These are phyloP conservation scores for Xylaria multiplex DNA, from an alignment of 2,329 filamentous ascomycete species.

Conservation along the genomic window DNA sequence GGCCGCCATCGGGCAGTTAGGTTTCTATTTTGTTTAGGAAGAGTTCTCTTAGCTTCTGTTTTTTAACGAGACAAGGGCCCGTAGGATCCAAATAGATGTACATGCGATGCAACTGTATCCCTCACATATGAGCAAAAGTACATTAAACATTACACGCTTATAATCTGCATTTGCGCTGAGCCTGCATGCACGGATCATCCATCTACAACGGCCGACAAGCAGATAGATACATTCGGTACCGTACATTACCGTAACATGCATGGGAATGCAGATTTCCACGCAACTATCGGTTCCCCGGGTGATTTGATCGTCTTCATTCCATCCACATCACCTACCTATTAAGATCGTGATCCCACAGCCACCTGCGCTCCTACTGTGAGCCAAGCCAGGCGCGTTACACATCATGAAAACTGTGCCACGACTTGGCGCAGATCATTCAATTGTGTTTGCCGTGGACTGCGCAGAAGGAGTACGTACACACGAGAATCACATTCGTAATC, in stretches of 20 bases:
- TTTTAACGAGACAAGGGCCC: background rate
- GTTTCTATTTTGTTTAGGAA: conserved; percentile 11
- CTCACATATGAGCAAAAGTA: background rate
- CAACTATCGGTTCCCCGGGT: background rate
- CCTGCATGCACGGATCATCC: conserved; percentile 24
- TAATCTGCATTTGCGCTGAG: conserved; percentile 24
- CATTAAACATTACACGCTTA: background rate
- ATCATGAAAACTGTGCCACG: conserved; percentile 17
- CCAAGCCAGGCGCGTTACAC: conserved; percentile 8
- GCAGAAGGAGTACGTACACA: background rate
- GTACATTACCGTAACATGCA: background rate
- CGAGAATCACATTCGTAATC: background rate
- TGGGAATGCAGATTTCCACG: background rate
- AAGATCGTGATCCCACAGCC: conserved; percentile 10
- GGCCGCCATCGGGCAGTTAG: background rate
- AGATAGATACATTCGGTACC: background rate
- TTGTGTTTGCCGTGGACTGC: background rate
- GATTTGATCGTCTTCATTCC: conserved; percentile 16
- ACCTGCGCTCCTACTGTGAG: conserved; percentile 14
- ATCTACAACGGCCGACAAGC: conserved; percentile 19
- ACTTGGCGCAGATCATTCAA: conserved; percentile 27
- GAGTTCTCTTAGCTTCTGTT: conserved; percentile 7
- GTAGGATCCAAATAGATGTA: too few species aligned
- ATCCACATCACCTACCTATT: background rate
- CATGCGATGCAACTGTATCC: conserved; percentile 6